Conservation (phyloP, 305 asterid species). For the Ajuga reptans region DNA sequence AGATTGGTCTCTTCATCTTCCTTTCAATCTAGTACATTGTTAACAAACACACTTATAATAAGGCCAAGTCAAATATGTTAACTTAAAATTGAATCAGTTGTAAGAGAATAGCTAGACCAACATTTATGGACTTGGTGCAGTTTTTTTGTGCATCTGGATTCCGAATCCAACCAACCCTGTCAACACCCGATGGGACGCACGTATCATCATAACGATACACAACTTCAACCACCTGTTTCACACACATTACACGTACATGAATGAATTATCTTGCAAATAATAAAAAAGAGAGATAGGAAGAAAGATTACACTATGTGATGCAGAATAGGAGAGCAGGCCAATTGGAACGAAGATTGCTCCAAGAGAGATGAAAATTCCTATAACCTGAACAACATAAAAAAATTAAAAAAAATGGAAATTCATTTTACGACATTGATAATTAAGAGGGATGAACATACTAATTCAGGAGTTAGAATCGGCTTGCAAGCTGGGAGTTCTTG, state of each 20-base stretch:
- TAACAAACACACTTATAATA: neutral
- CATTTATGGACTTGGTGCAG: conserved; percentile 48
- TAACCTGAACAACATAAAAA: conserved; percentile 38
- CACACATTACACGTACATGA: too few relatives aligned
- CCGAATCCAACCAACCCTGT: conserved; percentile 44
- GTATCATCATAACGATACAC: conserved; percentile 59
- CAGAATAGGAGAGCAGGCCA: conserved; percentile 60
- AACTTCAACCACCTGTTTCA: conserved; percentile 74
- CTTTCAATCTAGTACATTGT: conserved; percentile 43
- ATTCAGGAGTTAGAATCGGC: conserved; percentile 77
- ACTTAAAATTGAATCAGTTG: too few relatives aligned
- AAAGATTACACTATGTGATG: conserved; percentile 67
- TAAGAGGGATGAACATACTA: conserved; percentile 39
- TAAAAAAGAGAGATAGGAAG: too few relatives aligned
- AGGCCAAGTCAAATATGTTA: too few relatives aligned
- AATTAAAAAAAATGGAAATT: too few relatives aligned
- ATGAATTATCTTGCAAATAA: too few relatives aligned
- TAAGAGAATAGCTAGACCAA: conserved; percentile 18
- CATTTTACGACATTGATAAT: too few relatives aligned
- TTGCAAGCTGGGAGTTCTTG: conserved; percentile 93
- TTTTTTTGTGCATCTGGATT: conserved; percentile 42
- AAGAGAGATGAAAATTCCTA: conserved; percentile 45
- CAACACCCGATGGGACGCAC: conserved; percentile 41
- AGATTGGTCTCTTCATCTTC: conserved; percentile 67
- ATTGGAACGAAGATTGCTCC: conserved; percentile 65